phyloP scores from a whole-genome alignment of 768 basidiomycete genomes.

The Mycena galericulata region DNA sequence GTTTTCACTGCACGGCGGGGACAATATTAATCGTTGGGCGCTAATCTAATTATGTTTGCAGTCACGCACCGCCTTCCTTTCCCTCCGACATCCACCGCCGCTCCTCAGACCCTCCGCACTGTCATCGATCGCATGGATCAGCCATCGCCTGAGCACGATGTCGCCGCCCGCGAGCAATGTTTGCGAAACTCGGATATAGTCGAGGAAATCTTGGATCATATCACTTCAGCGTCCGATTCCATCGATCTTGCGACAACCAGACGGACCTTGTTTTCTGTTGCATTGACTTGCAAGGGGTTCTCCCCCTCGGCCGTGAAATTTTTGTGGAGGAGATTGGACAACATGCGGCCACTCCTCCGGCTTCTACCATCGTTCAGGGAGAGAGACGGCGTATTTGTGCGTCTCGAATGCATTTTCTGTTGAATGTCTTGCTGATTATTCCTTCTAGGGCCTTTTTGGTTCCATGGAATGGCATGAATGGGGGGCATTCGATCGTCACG shows the following conservation, averaged over 20 bases:
- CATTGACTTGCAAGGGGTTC: slow-evolving; percentile 10
- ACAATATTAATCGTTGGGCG: too few relatives aligned
- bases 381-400: not conserved
- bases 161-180: not conserved
- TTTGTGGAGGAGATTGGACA: slow-evolving; percentile 16
- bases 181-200: not conserved
- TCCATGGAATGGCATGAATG: not conserved
- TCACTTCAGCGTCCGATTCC: not conserved
- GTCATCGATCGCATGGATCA: not conserved
- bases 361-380: slow-evolving; percentile 7
- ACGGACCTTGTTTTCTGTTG: slow-evolving; percentile 1
- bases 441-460: not conserved
- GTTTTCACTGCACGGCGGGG: too few relatives aligned
- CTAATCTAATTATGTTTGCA: too few relatives aligned
- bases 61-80: too few relatives aligned
- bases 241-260: not conserved
- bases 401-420: not conserved
- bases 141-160: not conserved
- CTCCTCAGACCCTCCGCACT: too few relatives aligned
- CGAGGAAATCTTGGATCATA: not conserved
- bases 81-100: too few relatives aligned
- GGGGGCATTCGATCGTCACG: slow-evolving; percentile 12
- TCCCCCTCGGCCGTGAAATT: slow-evolving; percentile 6
- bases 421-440: not conserved
- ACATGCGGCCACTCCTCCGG: slow-evolving; percentile 5